Conservation (phyloP, 2,329 filamentous ascomycete genomes). For the Rutstroemia sp. region DNA sequence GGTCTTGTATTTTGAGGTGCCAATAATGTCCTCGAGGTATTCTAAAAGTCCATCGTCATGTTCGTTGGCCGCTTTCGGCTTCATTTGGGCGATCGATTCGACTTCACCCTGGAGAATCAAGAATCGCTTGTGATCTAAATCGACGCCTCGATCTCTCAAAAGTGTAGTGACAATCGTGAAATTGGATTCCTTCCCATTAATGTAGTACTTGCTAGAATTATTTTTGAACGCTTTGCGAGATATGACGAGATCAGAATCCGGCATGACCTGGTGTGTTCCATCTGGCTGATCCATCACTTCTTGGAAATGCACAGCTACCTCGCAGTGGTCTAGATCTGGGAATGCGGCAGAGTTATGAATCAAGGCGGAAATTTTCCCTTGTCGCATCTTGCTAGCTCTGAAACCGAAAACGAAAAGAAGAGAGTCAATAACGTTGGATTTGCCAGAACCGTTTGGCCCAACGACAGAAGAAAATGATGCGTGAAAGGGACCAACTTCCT, state of each 20-base stretch:
- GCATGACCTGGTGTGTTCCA: conserved; percentile 68
- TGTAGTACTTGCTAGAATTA: conserved; percentile 97
- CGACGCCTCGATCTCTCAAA: conserved; percentile 79
- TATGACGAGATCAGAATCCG: conserved; percentile 77
- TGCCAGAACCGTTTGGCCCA: conserved; percentile 94
- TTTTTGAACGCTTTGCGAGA: conserved; percentile 95
- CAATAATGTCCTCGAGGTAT: conserved; percentile 97
- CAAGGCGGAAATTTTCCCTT: conserved; percentile 94
- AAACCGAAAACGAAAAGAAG: conserved; percentile 98
- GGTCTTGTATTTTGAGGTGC: conserved; percentile 95
- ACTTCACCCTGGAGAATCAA: conserved; percentile 96
- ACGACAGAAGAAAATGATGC: conserved; percentile 96
- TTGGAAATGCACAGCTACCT: conserved; percentile 94
- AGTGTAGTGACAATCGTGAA: conserved; percentile 88
- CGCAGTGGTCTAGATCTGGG: conserved; percentile 81
- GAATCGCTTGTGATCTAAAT: conserved; percentile 97
- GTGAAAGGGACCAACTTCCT: conserved; percentile 95
- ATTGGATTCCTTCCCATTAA: conserved; percentile 81
- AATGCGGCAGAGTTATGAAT: conserved; percentile 93
- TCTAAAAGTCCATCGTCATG: conserved; percentile 94
- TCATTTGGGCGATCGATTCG: conserved; percentile 99
- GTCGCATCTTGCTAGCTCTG: conserved; percentile 97
- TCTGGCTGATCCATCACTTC: conserved; percentile 84
- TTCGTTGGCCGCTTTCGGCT: conserved; percentile 88
- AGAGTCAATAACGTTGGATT: conserved; percentile 98